These are phyloP conservation scores for Chlamydomonas sp. DNA, from an alignment of 139 green algal genomes.

Conservation along the genomic window DNA sequence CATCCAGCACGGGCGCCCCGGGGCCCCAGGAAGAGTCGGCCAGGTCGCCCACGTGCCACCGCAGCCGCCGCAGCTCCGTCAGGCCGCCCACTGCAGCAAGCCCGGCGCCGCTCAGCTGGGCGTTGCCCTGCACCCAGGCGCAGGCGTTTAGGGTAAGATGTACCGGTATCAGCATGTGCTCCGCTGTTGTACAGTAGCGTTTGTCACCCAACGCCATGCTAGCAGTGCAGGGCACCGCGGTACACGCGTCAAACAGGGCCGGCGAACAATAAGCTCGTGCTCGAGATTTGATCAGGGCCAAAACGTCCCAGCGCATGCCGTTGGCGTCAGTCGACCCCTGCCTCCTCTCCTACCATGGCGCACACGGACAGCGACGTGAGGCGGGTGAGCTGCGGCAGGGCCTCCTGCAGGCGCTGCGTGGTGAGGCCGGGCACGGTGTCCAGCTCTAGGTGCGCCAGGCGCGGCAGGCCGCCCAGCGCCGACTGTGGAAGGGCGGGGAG, in stretches of 20 bases:
- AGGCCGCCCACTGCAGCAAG: not conserved
- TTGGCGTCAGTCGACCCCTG: too few species aligned
- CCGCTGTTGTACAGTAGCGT: too few species aligned
- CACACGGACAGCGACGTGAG: not conserved
- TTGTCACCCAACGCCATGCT: too few species aligned
- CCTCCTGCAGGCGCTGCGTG: not conserved
- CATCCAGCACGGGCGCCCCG: not conserved
- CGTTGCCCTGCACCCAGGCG: not conserved
- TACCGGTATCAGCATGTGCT: not conserved
- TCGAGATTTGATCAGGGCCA: not conserved
- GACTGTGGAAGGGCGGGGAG: not conserved
- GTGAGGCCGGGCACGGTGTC: not conserved
- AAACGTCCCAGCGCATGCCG: not conserved
- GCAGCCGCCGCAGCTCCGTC: constrained; percentile 13
- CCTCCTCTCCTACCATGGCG: constrained; percentile 1
- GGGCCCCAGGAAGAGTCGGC: not conserved
- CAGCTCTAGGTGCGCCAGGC: not conserved
- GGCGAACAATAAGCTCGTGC: too few species aligned
- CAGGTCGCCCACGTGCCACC: constrained; percentile 5
- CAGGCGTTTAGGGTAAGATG: not conserved
- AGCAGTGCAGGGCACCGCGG: too few species aligned
- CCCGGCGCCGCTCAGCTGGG: not conserved
- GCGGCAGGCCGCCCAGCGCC: not conserved
- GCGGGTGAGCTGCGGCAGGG: not conserved
- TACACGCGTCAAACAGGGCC: too few species aligned